These are phyloP conservation scores for Paramyrothecium sp. DNA, from an alignment of 2,329 filamentous ascomycete species.

Conservation along the genomic window DNA sequence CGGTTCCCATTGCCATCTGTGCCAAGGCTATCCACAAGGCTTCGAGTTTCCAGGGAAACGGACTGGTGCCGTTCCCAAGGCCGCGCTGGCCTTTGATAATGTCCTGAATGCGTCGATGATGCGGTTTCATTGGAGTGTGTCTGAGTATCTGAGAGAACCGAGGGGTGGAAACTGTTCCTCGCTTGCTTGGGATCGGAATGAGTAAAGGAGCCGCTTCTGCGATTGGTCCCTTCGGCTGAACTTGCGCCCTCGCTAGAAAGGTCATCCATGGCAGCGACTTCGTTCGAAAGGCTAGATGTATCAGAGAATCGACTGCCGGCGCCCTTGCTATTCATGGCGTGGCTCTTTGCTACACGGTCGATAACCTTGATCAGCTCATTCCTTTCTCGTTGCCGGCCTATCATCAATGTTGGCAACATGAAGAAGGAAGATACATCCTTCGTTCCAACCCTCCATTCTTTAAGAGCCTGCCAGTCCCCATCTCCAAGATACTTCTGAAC, in stretches of 20 bases:
- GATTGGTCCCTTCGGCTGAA: slow-evolving; percentile 51
- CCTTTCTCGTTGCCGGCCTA: slow-evolving; percentile 74
- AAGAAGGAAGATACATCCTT: slow-evolving; percentile 92
- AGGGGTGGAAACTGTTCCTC: slow-evolving; percentile 38
- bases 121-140: slow-evolving; percentile 43
- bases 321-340: slow-evolving; percentile 45
- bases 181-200: slow-evolving; percentile 40
- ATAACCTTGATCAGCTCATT: slow-evolving; percentile 71
- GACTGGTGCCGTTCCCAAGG: slow-evolving; percentile 54
- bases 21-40: slow-evolving; percentile 41
- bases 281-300: slow-evolving; percentile 51
- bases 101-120: slow-evolving; percentile 43
- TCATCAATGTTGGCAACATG: slow-evolving; percentile 76
- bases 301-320: slow-evolving; percentile 49
- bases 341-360: slow-evolving; percentile 69
- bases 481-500: slow-evolving; percentile 73
- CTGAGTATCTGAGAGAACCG: slow-evolving; percentile 38
- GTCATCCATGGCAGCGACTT: slow-evolving; percentile 47
- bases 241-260: slow-evolving; percentile 60
- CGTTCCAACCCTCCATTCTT: slow-evolving; percentile 73
- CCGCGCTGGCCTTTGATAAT: slow-evolving; percentile 35
- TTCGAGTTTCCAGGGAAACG: slow-evolving; percentile 47
- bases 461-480: slow-evolving; percentile 70
- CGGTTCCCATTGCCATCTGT: slow-evolving; percentile 42
- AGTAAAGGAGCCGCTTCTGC: slow-evolving; percentile 48